These are phyloP conservation scores for Collybiopsis luxurians DNA, from an alignment of 768 basidiomycete genomes.

Conservation along the genomic window DNA sequence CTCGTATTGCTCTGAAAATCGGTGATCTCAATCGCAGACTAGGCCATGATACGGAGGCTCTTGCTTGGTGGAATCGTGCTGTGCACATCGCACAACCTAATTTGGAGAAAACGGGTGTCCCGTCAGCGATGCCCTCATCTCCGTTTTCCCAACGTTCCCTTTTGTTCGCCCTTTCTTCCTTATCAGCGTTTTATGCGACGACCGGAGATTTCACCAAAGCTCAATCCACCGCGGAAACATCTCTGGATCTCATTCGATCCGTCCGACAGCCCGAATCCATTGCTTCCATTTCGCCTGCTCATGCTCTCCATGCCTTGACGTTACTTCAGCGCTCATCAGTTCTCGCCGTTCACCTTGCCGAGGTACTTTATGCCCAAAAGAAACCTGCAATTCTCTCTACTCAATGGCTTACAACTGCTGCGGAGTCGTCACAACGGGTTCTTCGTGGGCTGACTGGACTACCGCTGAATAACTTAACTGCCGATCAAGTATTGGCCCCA, in stretches of 20 bases:
- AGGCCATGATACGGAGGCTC: slow-evolving; percentile 49
- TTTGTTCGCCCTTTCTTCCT: slow-evolving; percentile 59
- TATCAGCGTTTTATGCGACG: slow-evolving; percentile 68
- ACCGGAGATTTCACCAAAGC: slow-evolving; percentile 56
- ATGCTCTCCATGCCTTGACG: slow-evolving; percentile 61
- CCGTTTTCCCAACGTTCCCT: slow-evolving; percentile 64
- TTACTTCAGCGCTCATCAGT: slow-evolving; percentile 74
- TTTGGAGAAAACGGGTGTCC: slow-evolving; percentile 25
- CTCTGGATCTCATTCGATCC: slow-evolving; percentile 53
- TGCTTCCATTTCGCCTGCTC: slow-evolving; percentile 46
- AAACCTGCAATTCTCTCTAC: slow-evolving; percentile 43
- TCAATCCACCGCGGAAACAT: slow-evolving; percentile 50
- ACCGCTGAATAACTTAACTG: slow-evolving; percentile 21
- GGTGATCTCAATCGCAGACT: slow-evolving; percentile 63
- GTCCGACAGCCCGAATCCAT: slow-evolving; percentile 46
- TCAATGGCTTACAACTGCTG: slow-evolving; percentile 57
- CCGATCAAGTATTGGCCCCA: not conserved
- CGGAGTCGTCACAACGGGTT: slow-evolving; percentile 66
- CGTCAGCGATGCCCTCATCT: slow-evolving; percentile 44
- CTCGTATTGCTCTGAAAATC: slow-evolving; percentile 60
- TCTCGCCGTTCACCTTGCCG: slow-evolving; percentile 68
- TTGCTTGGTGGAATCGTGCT: slow-evolving; percentile 68
- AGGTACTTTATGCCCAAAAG: slow-evolving; percentile 58
- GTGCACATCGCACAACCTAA: slow-evolving; percentile 43
- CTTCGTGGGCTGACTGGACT: slow-evolving; percentile 49